A percentile compares a stretch with the other conserved stretches of the same genome.
These are phyloP conservation scores for peach (Prunus persica) DNA, from an alignment of 306 rosid genomes.

Conservation along the genomic window Prunus_persica_NCBIv2 NC_034011.1:3857501-3858000, in stretches of 20 bases:
- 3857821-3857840: background rate
- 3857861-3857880: background rate
- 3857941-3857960: background rate
- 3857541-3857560: background rate
- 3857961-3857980: background rate
- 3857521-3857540: background rate
- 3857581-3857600: background rate
- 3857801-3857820: conserved; percentile 6
- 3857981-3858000: conserved; percentile 6
- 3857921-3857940: background rate
- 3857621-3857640: conserved; percentile 9
- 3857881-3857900: background rate
- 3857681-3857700: conserved; percentile 47
- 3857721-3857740: conserved; percentile 67
- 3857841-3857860: background rate
- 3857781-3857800: conserved; percentile 30
- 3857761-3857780: conserved; percentile 78
- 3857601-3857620: background rate
- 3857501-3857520: background rate
- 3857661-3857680: conserved; percentile 67
- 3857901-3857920: background rate
- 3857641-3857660: conserved; percentile 18
- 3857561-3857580: background rate
- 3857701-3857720: conserved; percentile 66
- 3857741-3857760: conserved; percentile 76